phyloP scores from a whole-genome alignment of 73 alveolate species.

The Paramecium pentaurelia region DNA sequence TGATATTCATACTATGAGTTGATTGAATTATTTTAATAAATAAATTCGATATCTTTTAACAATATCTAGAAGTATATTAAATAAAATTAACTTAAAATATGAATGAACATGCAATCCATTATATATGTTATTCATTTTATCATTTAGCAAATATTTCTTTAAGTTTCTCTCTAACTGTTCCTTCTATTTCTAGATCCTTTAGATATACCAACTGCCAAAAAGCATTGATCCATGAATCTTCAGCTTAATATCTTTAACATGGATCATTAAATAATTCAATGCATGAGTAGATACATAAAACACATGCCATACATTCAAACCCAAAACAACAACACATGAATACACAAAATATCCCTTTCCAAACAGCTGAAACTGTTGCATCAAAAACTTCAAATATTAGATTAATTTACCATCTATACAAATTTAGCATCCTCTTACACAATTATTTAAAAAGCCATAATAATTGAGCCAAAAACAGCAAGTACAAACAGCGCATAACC shows the following conservation, averaged over 20 bases:
- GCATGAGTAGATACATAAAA: neutral
- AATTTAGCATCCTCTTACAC: slow-evolving; percentile 40
- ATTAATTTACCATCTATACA: slow-evolving; percentile 11
- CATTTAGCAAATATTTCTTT: slow-evolving; percentile 33
- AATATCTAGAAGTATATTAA: neutral
- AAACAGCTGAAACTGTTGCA: neutral
- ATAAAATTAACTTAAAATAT: neutral
- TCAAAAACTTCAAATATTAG: neutral
- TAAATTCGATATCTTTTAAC: neutral
- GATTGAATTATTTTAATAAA: neutral
- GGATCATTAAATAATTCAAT: slow-evolving; percentile 42
- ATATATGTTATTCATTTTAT: neutral
- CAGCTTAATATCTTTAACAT: slow-evolving; percentile 35
- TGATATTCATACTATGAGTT: neutral
- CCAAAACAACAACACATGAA: slow-evolving; percentile 49
- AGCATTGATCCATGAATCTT: slow-evolving; percentile 51
- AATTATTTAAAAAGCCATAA: neutral
- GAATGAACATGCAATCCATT: neutral
- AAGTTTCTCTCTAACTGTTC: slow-evolving; percentile 42
- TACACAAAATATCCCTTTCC: neutral
- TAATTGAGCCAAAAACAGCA: slow-evolving; percentile 7
- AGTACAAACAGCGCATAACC: slow-evolving; percentile 15
- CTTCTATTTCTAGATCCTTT: slow-evolving; percentile 43
- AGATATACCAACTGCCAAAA: slow-evolving; percentile 43
- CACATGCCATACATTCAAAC: slow-evolving; percentile 27